phyloP scores from a whole-genome alignment of 1,284 basidiomycete species.

The Malassezia yamatoensis region DNA sequence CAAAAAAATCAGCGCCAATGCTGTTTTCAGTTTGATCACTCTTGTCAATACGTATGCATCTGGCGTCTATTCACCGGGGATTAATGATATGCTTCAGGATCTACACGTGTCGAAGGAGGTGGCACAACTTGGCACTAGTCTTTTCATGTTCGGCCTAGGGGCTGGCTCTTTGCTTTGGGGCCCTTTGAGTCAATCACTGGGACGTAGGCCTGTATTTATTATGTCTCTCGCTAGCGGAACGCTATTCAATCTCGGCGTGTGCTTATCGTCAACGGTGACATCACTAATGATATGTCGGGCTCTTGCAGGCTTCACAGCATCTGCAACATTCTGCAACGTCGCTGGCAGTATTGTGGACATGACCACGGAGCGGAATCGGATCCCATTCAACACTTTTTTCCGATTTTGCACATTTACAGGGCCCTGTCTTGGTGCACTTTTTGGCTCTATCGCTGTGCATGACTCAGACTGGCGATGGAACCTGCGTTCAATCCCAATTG shows the following conservation, averaged over 20 bases:
- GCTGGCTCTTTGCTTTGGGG: conserved; percentile 11
- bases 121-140: conserved; percentile 13
- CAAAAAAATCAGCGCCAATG: conserved; percentile 2
- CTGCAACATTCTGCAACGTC: conserved; percentile 16
- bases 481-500: conserved; percentile 15
- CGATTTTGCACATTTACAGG: conserved; percentile 15
- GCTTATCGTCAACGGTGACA: conserved; percentile 6
- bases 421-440: conserved; percentile 13
- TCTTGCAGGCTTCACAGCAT: conserved; percentile 11
- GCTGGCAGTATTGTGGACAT: conserved; percentile 20
- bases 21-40: neutral
- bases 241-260: conserved; percentile 14
- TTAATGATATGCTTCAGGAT: neutral
- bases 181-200: conserved; percentile 13
- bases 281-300: conserved; percentile 13
- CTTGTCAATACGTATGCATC: conserved; percentile 9
- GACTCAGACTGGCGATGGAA: conserved; percentile 20
- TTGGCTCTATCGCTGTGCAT: conserved; percentile 12
- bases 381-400: conserved; percentile 17
- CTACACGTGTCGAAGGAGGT: neutral
- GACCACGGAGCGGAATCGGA: conserved; percentile 19
- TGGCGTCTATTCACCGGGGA: conserved; percentile 14
- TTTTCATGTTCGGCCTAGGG: conserved; percentile 17
- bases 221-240: neutral
- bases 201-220: conserved; percentile 12